Evolutionary conservation across 225 moss, liverwort and hornwort species (phyloP), one percentile per base, ranked within the genome.

Genomic region (Physcomitrellopsis africana): DNA sequence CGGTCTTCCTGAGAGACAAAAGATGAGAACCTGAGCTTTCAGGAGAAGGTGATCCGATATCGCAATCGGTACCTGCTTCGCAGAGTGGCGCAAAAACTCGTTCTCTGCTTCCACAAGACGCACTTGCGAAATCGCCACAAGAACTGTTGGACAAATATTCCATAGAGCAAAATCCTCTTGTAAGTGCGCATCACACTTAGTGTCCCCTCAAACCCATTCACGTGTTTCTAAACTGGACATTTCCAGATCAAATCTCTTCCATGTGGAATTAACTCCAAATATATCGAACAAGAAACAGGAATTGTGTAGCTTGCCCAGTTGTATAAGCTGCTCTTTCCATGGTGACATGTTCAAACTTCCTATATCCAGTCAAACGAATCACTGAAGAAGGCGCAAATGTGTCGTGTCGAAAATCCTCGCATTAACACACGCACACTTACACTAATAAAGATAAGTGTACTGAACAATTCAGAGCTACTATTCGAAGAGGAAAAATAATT

Each of bases 81-180:
- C 80, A 74, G 77, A 74, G 58, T 86, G 86, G 2, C 86, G 82
- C 70, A 82, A 74, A 82, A 79, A 86, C 51, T 86, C 82, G 49
- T 86, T 77, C 67, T 82, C 70, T 41, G 77, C 58, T 51, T 57
- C 77, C 24, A 77, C 47, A 44, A 82, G 62, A 63, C 42, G 11
- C 57, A 82, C 86, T 81, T 82, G 77, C 65, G 7, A 37, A 37
- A 37, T 37, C 32, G 32, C 32, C 4, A 77, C 54, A 57, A 9
- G 12, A 20, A 61, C 47, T 65, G 58, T 44, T 55, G 57, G 17
- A 46, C 61, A 16, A 52, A 48, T 10, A 67, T 53, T 61, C 55
- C 49, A 32, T 47, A 71, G 14, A 56, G 48, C 18, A 73, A 73
- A 60, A n/a, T 11, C 12, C 26, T 44, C 14, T 20, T n/a, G 56